Evolutionary conservation across 495 filamentous ascomycete species (phyloP).

Genomic region (Chaetomium cochliodes): DNA sequence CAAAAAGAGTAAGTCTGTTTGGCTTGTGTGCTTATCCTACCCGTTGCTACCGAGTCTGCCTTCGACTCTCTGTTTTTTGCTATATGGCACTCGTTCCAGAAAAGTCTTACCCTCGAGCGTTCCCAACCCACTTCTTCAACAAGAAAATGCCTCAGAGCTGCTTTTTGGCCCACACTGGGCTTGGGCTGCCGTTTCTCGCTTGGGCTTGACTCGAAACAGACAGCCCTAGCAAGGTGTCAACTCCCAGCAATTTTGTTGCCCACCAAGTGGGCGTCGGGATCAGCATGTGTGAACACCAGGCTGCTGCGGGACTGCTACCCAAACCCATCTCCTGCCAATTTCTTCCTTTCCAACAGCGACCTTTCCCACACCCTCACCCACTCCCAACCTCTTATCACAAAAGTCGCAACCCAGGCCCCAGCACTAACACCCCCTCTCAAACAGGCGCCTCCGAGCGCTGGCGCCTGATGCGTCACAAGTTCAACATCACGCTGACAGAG

Average conservation of each 20-base stretch:
- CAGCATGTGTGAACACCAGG: no score
- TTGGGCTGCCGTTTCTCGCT: not conserved
- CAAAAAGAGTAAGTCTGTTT: slow-evolving; percentile 16
- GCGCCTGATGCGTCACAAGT: slow-evolving; percentile 19
- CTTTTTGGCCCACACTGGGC: not conserved
- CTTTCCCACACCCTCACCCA: not conserved
- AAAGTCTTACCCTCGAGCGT: not conserved
- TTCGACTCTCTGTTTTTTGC: not conserved
- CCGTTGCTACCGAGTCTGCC: not conserved
- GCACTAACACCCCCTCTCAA: slow-evolving; percentile 1
- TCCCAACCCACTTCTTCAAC: not conserved
- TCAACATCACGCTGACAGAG: not conserved
- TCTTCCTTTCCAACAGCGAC: not conserved
- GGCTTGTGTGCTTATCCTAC: not conserved
- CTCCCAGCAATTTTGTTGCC: not conserved
- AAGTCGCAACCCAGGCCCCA: no score
- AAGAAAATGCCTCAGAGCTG: not conserved
- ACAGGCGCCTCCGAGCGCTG: slow-evolving; percentile 18
- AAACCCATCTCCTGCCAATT: not conserved
- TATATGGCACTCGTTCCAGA: not conserved
- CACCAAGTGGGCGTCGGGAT: not conserved
- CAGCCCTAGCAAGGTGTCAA: no score
- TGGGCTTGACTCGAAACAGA: no score
- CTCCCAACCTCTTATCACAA: not conserved
- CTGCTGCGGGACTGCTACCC: not conserved